A percentile compares a stretch with the other conserved stretches of the same genome.
Evolutionary conservation across 2,329 filamentous ascomycete genomes (phyloP).

Genomic region (Thelonectria blattea): DNA sequence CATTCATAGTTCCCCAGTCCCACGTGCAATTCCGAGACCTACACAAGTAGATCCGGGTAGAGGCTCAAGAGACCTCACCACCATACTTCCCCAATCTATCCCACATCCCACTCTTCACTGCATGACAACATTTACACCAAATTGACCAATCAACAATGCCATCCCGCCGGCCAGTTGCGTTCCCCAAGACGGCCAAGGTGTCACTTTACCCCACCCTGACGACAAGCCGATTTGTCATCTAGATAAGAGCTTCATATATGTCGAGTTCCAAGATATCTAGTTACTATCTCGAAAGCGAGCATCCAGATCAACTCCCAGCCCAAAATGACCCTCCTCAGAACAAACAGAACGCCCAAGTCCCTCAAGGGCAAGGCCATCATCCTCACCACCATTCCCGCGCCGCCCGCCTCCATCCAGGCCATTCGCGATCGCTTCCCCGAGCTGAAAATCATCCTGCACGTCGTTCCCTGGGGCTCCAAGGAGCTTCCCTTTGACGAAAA

Average conservation of each 20-base stretch:
- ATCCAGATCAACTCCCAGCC: neutral
- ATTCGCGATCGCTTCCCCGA: slow-evolving; percentile 51
- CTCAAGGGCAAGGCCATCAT: slow-evolving; percentile 56
- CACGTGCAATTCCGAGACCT: too few relatives aligned
- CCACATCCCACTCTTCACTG: slow-evolving; percentile 14
- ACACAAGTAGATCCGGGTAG: too few relatives aligned
- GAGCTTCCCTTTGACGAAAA: slow-evolving; percentile 38
- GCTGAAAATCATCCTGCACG: slow-evolving; percentile 46
- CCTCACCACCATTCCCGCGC: slow-evolving; percentile 42
- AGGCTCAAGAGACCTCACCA: too few relatives aligned
- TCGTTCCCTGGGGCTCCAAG: slow-evolving; percentile 40
- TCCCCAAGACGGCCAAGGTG: slow-evolving; percentile 21
- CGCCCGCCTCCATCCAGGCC: slow-evolving; percentile 43
- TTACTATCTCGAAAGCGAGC: neutral
- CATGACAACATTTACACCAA: slow-evolving; percentile 32
- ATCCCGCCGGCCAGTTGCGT: neutral
- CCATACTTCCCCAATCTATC: slow-evolving; percentile 1
- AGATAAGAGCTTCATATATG: slow-evolving; percentile 6
- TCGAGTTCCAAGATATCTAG: neutral
- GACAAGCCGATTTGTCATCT: slow-evolving; percentile 34
- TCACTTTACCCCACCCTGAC: slow-evolving; percentile 37
- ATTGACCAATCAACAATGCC: neutral
- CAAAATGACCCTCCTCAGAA: slow-evolving; percentile 29
- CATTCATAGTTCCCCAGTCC: too few relatives aligned
- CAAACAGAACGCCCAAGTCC: slow-evolving; percentile 38